Conservation (phyloP, 1,139 yeast genomes). For the Debaryomycetaceae sp. region DNA sequence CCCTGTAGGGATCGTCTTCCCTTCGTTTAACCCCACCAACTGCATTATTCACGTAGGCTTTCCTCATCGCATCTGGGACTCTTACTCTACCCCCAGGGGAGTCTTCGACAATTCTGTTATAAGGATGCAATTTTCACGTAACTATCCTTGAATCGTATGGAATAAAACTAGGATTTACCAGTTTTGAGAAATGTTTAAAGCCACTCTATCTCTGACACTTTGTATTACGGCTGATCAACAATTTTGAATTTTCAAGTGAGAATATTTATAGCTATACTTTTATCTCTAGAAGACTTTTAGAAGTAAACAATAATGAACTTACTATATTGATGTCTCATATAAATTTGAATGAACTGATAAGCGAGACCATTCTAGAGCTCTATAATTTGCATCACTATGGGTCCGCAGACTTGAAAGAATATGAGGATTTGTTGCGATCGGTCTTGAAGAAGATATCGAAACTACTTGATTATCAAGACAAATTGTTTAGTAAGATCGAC, state of each 20-base stretch:
- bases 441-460: constrained; percentile 13
- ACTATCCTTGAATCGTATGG: too few relatives aligned
- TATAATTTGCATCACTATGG: constrained; percentile 16
- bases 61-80: background rate
- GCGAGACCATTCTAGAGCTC: constrained; percentile 19
- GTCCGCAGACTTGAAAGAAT: constrained; percentile 7
- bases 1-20: background rate
- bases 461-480: constrained; percentile 15
- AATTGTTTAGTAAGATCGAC: constrained; percentile 9
- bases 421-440: constrained; percentile 13
- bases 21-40: background rate
- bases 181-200: too few relatives aligned
- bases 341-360: constrained; percentile 17
- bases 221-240: too few relatives aligned
- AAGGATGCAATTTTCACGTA: too few relatives aligned
- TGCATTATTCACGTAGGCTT: background rate
- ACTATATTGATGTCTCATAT: constrained; percentile 5
- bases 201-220: too few relatives aligned
- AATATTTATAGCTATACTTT: too few relatives aligned
- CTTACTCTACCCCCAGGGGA: background rate
- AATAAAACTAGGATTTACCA: too few relatives aligned
- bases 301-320: background rate
- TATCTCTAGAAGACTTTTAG: too few relatives aligned
- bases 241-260: too few relatives aligned
- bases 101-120: background rate